Base-by-base conservation (phyloP, 768 basidiomycete species). In the Suillus fuscotomentosus region DNA sequence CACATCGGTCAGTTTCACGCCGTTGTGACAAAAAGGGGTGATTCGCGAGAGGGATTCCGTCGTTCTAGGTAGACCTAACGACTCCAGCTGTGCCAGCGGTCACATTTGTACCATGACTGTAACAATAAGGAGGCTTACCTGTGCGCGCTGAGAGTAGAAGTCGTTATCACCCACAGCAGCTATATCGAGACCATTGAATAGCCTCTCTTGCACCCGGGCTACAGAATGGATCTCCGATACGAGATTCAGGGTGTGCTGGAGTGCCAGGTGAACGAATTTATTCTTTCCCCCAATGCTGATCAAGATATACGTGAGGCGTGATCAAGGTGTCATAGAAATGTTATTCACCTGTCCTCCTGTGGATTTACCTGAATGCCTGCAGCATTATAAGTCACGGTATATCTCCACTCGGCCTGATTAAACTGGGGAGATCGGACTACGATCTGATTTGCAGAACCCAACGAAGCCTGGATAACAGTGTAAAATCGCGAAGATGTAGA, bases 401-500 rank as follows among this genome's bases (percentile, higher is more conserved):
- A 97, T 15, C 75, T 77, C 95, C 95, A 98, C 15, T 80, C 81
- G 1, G 94, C 90, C 65, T 84, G 80, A n/a, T 84, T 68, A 73
- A 99, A 99, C 75, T 99, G 97, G 20, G 96, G 95, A 5, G 96
- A 96, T 74, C 86, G 84, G 48, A 98, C 94, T 65, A 81, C 77
- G 72, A 99, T 86, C 66, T 76, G 80, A 68, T 78, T 72, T 36
- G 68, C 67, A 31, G 63, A 65, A 57, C 61, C 53, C 14, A 31
- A 39, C 22, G 76, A 72, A 42, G 81, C 76, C 56, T 78, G 81
- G 56, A 96, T 80, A 69, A 88, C 85, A 27, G 95, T 89, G 77
- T 96, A 99, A 79, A 99, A 99, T 47, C 97, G 87, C 24, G 95
- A 94, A 13, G 94, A 94, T 17, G 97, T 95, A 1, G 95, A 93